Evolutionary conservation across 768 basidiomycete genomes (phyloP), one percentile per base, ranked within the genome.

Genomic region (Leucosporidium creatinivorum): DNA sequence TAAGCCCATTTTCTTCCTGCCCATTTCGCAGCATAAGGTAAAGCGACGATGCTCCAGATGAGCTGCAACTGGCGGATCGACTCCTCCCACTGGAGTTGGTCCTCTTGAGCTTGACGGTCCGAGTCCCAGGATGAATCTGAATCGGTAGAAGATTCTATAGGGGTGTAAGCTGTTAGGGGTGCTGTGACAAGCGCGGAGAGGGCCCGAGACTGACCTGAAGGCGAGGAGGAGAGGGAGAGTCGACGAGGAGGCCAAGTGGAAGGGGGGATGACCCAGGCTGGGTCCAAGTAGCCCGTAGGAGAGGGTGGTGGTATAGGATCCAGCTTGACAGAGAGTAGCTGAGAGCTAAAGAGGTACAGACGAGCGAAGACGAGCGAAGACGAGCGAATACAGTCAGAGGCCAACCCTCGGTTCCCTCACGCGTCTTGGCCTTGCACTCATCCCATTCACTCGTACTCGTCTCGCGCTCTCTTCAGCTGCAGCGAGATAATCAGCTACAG

Each of bases 181-280:
- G 55, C 26, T 56, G 4, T 19, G n/a, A 28, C 2, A 17, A 19
- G 18, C 12, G 1, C 4, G 17, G 15, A 61, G 33, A 33, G 10
- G 33, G 33, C 10, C 5, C 18, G 58, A 62, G 61, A 61, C 58
- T 57, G 66, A 63, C 58, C 61, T n/a, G 13, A 33, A 23, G 12
- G 25, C 15, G 39, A 44, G 13, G 39, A 44, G 13, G 10, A 12
- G 52, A 30, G 61, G 39, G 50, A 30, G 56, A 21, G 21, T 48
- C 23, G 26, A 52, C 19, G 58, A 56, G n/a, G 57, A 50, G 25
- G 3, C 18, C 23, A 44, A 49, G 9, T 58, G 57, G 33, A 55
- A 44, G 58, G 62, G 63, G 18, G 39, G 39, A 44, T 44, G 39
- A 44, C 39, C 39, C 39, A 44, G 8, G 39, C 8, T 12, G 39